Conservation (phyloP, 768 basidiomycete species). For the Boletus rubescentipes region DNA sequence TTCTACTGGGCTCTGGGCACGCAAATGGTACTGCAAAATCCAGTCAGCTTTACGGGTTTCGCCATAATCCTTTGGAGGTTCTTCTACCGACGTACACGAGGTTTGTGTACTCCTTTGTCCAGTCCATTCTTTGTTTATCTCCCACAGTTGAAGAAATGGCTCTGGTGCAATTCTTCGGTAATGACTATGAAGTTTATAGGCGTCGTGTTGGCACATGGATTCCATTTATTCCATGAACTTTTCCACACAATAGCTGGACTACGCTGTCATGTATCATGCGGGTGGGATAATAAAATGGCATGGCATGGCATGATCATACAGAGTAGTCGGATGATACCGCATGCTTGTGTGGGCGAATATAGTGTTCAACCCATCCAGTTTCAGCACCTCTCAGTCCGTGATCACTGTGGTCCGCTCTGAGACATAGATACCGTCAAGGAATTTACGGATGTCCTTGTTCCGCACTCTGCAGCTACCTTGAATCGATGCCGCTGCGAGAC, state of each 20-base stretch:
- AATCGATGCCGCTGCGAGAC: conserved; percentile 79
- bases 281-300: conserved; percentile 10
- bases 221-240: conserved; percentile 69
- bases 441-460: conserved; percentile 99
- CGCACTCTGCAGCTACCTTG: conserved; percentile 95
- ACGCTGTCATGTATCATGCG: neutral
- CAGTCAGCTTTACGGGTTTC: conserved; percentile 68
- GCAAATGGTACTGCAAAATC: conserved; percentile 88
- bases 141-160: conserved; percentile 74
- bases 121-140: conserved; percentile 4
- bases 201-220: conserved; percentile 80
- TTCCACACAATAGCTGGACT: neutral
- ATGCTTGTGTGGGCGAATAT: conserved; percentile 21
- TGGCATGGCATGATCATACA: conserved; percentile 31
- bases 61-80: conserved; percentile 75
- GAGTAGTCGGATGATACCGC: conserved; percentile 18
- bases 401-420: conserved; percentile 69
- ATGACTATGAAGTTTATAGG: conserved; percentile 79
- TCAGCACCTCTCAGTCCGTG: conserved; percentile 39
- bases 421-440: conserved; percentile 92
- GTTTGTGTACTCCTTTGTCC: conserved; percentile 46
- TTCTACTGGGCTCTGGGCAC: conserved; percentile 98
- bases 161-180: conserved; percentile 85
- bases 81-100: conserved; percentile 76
- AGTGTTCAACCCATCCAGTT: conserved; percentile 9